phyloP scores from a whole-genome alignment of 805 yeast genomes.

The Candida coleopterorum region DNA sequence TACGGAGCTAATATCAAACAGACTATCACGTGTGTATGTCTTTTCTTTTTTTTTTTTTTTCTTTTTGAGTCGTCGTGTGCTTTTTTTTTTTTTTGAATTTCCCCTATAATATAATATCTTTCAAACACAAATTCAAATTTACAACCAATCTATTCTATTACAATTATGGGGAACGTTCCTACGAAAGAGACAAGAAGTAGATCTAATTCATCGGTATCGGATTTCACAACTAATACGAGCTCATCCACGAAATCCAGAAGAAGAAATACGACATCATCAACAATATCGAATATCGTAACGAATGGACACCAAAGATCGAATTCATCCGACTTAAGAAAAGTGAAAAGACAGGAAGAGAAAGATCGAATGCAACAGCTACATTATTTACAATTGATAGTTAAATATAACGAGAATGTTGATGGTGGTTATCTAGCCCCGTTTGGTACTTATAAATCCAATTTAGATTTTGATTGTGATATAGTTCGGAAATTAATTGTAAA shows the following conservation, averaged over 20 bases:
- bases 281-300: slow-evolving; percentile 10
- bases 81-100: not conserved
- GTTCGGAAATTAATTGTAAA: slow-evolving; percentile 69
- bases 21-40: too few species aligned
- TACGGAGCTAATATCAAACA: too few species aligned
- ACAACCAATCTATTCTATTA: not conserved
- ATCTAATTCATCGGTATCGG: slow-evolving; percentile 18
- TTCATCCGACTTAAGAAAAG: slow-evolving; percentile 17
- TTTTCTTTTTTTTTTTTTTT: too few species aligned
- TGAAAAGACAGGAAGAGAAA: slow-evolving; percentile 46
- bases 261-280: slow-evolving; percentile 15
- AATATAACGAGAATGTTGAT: slow-evolving; percentile 70
- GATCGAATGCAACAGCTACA: slow-evolving; percentile 50
- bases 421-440: slow-evolving; percentile 93
- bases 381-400: slow-evolving; percentile 53
- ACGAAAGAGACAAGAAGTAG: slow-evolving; percentile 35
- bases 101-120: slow-evolving; percentile 1
- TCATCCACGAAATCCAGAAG: slow-evolving; percentile 11
- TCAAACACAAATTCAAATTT: slow-evolving; percentile 1
- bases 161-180: slow-evolving; percentile 40
- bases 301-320: slow-evolving; percentile 9
- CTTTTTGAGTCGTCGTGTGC: too few species aligned
- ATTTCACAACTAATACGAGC: not conserved
- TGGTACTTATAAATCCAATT: slow-evolving; percentile 75
- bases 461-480: slow-evolving; percentile 67